A percentile compares a stretch with the other conserved stretches of the same genome.
phyloP scores from a whole-genome alignment of 2,329 filamentous ascomycete species.

The Lizonia empirigonia region DNA sequence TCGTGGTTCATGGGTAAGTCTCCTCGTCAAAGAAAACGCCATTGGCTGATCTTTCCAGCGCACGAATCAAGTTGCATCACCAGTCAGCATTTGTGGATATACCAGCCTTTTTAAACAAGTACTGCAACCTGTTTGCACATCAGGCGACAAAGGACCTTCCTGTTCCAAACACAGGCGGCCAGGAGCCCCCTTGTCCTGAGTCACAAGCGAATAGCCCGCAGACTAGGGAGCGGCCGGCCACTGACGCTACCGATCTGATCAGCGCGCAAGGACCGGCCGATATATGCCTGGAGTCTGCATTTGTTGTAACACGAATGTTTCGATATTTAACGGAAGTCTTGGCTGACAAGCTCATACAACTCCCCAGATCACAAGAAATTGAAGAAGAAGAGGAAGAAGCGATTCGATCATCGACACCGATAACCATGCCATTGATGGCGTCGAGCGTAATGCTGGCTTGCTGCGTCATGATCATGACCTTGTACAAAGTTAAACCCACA shows the following conservation, averaged over 20 bases:
- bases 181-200: slow-evolving; percentile 8
- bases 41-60: slow-evolving; percentile 1
- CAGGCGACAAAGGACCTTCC: slow-evolving; percentile 7
- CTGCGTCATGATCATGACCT: slow-evolving; percentile 14
- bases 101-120: slow-evolving; percentile 13
- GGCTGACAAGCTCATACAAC: not conserved
- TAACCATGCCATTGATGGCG: slow-evolving; percentile 10
- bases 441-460: slow-evolving; percentile 14
- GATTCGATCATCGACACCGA: not conserved
- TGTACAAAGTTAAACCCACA: slow-evolving; percentile 6
- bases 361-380: not conserved
- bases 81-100: slow-evolving; percentile 10
- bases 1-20: slow-evolving; percentile 11
- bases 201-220: slow-evolving; percentile 8
- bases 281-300: slow-evolving; percentile 11
- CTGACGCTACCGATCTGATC: not conserved
- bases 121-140: slow-evolving; percentile 11
- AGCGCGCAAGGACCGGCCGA: slow-evolving; percentile 4
- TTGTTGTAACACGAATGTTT: slow-evolving; percentile 10
- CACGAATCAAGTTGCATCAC: slow-evolving; percentile 11
- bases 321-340: slow-evolving; percentile 8
- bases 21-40: not conserved
- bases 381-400: not conserved
- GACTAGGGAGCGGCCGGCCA: not conserved
- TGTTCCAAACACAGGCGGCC: not conserved